Evolutionary conservation across 106 monocot genomes (phyloP), one percentile per base, ranked within the genome.

Genomic region (Apostasia ramifera): DNA sequence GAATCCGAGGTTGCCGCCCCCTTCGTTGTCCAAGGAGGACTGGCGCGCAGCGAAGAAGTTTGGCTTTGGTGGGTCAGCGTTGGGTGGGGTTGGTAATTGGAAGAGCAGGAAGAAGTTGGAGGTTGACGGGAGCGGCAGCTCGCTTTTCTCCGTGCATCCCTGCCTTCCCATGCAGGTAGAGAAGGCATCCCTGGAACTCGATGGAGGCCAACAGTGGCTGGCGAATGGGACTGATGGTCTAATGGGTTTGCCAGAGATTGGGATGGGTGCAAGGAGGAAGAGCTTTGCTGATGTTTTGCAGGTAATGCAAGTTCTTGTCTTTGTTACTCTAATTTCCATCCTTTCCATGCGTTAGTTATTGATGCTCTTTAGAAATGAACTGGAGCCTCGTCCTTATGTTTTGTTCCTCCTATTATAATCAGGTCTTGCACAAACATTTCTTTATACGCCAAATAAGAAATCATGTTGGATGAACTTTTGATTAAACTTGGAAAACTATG

Each of bases 1-100:
- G 5, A 86, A 86, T 57, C 90, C 90, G 1, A 48, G 90, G 50
- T 45, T 90, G 13, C 90, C 90, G 3, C 90, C 90, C 13, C 85
- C 90, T n/a, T 66, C 79, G 50, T 54, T 90, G 46, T 90, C 90
- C n/a, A 86, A 86, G 58, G 90, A 90, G 86, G 90, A 86, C 47
- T 83, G 90, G 90, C 69, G 83, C 59, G 76, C 76, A 1, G 73
- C 88, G 0, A 78, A 84, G 73, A 74, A 83, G 61, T 68, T 71
- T 47, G 77, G 72, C 9, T 57, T 68, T 14, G 79, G 67, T 0
- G 13, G 64, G 55, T 26, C 63, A 44, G 39, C 39, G 44, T 53
- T 67, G 2, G 86, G 79, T 12, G 71, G 79, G 65, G 71, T 75
- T 51, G 79, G 78, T 10, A 79, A 79, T 64, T 48, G 75, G 44